These are phyloP conservation scores for Suillus decipiens DNA, from an alignment of 768 basidiomycete genomes.

Conservation along the genomic window DNA sequence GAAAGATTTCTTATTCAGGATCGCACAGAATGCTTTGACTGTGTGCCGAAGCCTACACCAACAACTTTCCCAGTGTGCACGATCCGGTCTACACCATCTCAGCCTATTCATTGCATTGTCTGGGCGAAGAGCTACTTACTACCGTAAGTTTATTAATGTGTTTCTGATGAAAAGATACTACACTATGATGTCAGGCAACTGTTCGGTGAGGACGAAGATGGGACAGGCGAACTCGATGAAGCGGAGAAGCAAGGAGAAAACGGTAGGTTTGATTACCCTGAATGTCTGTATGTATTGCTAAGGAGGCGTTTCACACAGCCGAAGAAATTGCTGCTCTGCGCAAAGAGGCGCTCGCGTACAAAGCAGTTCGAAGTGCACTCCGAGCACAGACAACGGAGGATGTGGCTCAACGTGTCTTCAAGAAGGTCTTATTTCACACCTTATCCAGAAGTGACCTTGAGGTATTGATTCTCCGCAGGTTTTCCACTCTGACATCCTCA, in stretches of 20 bases:
- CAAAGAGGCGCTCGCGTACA: slow-evolving; percentile 88
- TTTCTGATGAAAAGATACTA: slow-evolving; percentile 1
- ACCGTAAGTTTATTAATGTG: slow-evolving; percentile 53
- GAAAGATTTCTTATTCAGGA: slow-evolving; percentile 49
- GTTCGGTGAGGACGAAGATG: slow-evolving; percentile 91
- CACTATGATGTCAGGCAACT: slow-evolving; percentile 61
- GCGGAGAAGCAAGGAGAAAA: slow-evolving; percentile 95
- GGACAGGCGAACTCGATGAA: slow-evolving; percentile 80
- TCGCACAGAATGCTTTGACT: slow-evolving; percentile 93
- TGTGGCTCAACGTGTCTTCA: slow-evolving; percentile 74
- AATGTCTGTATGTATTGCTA: slow-evolving; percentile 1
- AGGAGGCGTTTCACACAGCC: slow-evolving; percentile 43
- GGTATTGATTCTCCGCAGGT: slow-evolving; percentile 52
- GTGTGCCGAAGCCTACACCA: slow-evolving; percentile 88
- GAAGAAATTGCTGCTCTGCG: slow-evolving; percentile 89
- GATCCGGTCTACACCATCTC: slow-evolving; percentile 93
- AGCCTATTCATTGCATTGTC: slow-evolving; percentile 98
- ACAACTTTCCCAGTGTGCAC: slow-evolving; percentile 98
- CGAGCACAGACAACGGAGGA: slow-evolving; percentile 39
- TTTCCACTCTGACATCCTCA: slow-evolving; percentile 84
- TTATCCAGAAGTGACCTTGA: background rate
- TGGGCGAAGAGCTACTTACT: slow-evolving; percentile 98
- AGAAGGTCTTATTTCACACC: slow-evolving; percentile 62
- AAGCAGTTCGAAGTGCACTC: slow-evolving; percentile 73
- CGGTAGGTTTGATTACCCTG: slow-evolving; percentile 46